Base-by-base conservation (phyloP, 202 grass and related monocot species). In the Dendrocalamus latiflorus region DNA sequence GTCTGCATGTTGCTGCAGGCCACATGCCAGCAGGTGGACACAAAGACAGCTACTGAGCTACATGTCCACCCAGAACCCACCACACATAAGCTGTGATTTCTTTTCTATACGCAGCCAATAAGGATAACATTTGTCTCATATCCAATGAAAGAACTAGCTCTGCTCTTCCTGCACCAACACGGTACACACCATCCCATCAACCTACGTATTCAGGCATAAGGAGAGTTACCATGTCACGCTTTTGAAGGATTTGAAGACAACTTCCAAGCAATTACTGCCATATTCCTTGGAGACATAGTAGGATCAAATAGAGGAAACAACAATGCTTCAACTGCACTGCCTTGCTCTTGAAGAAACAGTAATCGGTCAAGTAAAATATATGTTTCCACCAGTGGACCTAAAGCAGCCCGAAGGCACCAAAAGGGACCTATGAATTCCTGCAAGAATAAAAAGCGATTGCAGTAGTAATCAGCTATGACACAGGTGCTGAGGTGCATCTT, bases 291-390 rank as follows among this genome's bases (percentile, higher is more conserved):
- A 62, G 96, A 95, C 68, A 95, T 62, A 22, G 75, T 88, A 57
- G 96, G 96, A 85, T 99, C 83, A 79, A 95, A 95, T 17, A 96
- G 74, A 79, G 87, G 96, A 76, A 99, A 90, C 68, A 99, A 61
- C 9, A 81, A 86, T 37, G 89, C 91, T 87, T 90, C 74, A 58
- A 87, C 65, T 86, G 62, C 85, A 78, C 71, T 38, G n/a, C 81
- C 86, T 87, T 88, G 89, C 67, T 96, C 96, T 85, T 94, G 93
- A 75, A 96, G 81, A 84, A 92, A 99, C 33, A 99, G 77, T 77
- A 99, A 75, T 57, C 93, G 90, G 84, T 99, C 93, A 86, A 96
- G 89, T 71, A 99, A 88, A 79, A 94, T 96, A 83, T 92, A 99
- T 77, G 87, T 94, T 88, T 99, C 96, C 47, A 96, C 88, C 77